Conservation (phyloP, 257 asterid species). For the Solanum chiquidenum region DNA sequence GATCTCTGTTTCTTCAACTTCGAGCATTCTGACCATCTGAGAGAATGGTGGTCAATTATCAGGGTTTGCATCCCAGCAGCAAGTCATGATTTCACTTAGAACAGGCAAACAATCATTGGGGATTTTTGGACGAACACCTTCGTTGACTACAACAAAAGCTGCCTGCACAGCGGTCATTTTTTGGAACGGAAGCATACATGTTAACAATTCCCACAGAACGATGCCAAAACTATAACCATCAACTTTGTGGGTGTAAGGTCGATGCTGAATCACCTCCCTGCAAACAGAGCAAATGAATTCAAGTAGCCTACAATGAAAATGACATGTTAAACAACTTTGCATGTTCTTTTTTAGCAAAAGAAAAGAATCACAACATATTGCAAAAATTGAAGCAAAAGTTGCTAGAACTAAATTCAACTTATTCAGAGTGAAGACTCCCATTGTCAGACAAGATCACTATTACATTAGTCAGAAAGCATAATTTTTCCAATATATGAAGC, state of each 20-base stretch:
- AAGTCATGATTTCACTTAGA: conserved; percentile 78
- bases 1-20: conserved; percentile 82
- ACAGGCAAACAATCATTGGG: conserved; percentile 73
- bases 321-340: background rate
- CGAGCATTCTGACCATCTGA: conserved; percentile 80
- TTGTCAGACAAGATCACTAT: no score
- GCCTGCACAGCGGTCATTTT: conserved; percentile 98
- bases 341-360: background rate
- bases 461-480: no score
- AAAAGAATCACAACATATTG: background rate
- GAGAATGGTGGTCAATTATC: conserved; percentile 79
- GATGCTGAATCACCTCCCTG: conserved; percentile 99
- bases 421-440: background rate
- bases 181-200: conserved; percentile 93
- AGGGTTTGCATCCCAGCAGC: conserved; percentile 88
- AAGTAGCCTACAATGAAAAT: background rate
- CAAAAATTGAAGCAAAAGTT: background rate
- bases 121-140: conserved; percentile 76
- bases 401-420: background rate
- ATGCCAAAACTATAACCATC: conserved; percentile 96
- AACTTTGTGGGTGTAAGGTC: conserved; percentile 91
- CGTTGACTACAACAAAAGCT: conserved; percentile 92
- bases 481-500: background rate
- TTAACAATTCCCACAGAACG: conserved; percentile 86
- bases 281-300: conserved; percentile 9